phyloP scores from a whole-genome alignment of 768 basidiomycete genomes.

The Russula emetica region DNA sequence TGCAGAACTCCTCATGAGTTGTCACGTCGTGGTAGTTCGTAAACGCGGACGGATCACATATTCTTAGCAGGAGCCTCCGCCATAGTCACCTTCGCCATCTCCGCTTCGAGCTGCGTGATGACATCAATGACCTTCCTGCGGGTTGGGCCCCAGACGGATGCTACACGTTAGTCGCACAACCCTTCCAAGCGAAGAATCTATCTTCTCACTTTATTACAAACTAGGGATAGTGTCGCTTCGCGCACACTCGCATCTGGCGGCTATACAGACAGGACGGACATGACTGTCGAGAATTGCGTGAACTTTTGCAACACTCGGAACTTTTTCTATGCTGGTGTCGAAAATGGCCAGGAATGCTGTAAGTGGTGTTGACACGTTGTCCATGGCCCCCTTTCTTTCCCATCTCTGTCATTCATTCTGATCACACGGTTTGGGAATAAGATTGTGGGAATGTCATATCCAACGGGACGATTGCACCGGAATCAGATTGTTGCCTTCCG shows the following conservation, averaged over 20 bases:
- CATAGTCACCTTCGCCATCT: constrained; percentile 9
- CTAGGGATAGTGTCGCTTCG: constrained; percentile 50
- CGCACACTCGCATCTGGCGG: constrained; percentile 54
- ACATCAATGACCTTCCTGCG: constrained; percentile 41
- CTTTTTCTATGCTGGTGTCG: constrained; percentile 65
- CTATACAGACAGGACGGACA: constrained; percentile 44
- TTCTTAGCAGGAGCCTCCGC: constrained; percentile 3
- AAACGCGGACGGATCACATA: background rate
- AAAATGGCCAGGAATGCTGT: constrained; percentile 66
- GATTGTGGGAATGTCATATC: constrained; percentile 60
- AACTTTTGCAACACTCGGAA: constrained; percentile 41
- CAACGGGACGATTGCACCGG: constrained; percentile 43
- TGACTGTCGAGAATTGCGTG: constrained; percentile 59
- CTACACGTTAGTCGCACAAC: constrained; percentile 45
- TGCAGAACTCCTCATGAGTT: background rate
- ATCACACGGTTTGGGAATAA: constrained; percentile 31
- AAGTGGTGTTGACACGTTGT: constrained; percentile 26
- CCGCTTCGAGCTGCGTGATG: constrained; percentile 7
- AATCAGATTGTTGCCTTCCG: constrained; percentile 54
- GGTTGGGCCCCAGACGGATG: constrained; percentile 60
- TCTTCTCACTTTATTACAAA: constrained; percentile 34
- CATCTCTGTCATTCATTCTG: background rate
- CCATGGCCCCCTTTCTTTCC: background rate
- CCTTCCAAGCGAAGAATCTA: background rate
- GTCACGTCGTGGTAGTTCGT: background rate